These are phyloP conservation scores for Dipodascus geniculatus DNA, from an alignment of 805 yeast species.

Conservation along the genomic window DNA sequence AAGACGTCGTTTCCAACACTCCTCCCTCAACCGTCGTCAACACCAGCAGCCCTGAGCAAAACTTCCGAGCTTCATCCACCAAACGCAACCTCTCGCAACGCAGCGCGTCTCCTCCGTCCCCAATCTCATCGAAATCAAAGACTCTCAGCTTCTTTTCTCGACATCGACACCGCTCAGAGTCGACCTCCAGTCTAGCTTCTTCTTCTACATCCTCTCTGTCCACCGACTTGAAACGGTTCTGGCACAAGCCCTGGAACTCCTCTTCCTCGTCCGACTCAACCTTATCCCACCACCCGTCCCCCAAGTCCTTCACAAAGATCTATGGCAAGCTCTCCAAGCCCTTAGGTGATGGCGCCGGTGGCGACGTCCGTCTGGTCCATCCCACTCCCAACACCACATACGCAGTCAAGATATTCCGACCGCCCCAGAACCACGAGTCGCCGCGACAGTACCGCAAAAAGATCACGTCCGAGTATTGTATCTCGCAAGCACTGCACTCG, in stretches of 20 bases:
- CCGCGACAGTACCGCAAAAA: slow-evolving; percentile 82
- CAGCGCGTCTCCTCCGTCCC: background rate
- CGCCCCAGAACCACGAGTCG: slow-evolving; percentile 60
- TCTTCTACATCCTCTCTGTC: background rate
- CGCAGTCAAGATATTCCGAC: slow-evolving; percentile 88
- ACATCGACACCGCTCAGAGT: background rate
- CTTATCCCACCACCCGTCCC: background rate
- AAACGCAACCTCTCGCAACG: background rate
- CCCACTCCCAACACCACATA: slow-evolving; percentile 35
- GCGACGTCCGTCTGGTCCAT: slow-evolving; percentile 60
- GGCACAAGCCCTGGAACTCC: background rate
- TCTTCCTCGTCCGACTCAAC: background rate
- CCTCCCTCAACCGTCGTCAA: background rate
- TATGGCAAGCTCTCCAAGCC: slow-evolving; percentile 77
- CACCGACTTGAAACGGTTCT: background rate
- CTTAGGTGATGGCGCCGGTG: slow-evolving; percentile 94
- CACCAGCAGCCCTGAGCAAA: no score
- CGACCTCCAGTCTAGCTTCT: background rate
- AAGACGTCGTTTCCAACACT: background rate
- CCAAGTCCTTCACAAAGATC: slow-evolving; percentile 32
- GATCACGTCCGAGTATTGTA: slow-evolving; percentile 88
- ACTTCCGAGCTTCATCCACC: background rate
- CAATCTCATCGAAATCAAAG: background rate
- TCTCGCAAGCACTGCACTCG: slow-evolving; percentile 81
- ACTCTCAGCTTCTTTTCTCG: background rate